phyloP scores from a whole-genome alignment of 306 rosid species.

The Dryas octopetala region DNA sequence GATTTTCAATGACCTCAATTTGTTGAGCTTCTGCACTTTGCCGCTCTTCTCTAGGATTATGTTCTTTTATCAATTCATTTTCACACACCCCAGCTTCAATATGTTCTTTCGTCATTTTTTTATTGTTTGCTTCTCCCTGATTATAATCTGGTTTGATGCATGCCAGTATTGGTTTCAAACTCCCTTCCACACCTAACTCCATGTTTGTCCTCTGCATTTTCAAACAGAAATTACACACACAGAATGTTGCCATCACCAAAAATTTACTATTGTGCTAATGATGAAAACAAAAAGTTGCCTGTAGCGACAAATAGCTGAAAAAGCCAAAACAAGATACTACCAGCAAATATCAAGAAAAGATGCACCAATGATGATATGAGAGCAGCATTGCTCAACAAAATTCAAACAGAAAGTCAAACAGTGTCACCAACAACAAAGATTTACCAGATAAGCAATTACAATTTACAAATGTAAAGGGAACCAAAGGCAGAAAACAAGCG shows the following conservation, averaged over 20 bases:
- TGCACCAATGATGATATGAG: too few species aligned
- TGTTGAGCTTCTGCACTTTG: background rate
- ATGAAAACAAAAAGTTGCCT: background rate
- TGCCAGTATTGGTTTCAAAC: background rate
- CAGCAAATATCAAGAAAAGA: background rate
- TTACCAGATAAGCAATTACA: background rate
- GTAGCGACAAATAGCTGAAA: background rate
- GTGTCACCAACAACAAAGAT: background rate
- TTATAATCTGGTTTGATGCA: background rate
- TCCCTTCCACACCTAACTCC: background rate
- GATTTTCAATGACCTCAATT: too few species aligned
- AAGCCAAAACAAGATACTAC: background rate
- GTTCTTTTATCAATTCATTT: background rate
- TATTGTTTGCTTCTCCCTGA: background rate
- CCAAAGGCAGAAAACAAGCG: background rate
- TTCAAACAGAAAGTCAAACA: background rate
- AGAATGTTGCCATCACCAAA: background rate
- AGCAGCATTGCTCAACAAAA: background rate
- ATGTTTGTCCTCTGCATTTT: conserved; percentile 12
- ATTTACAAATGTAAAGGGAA: background rate
- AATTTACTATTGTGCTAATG: background rate
- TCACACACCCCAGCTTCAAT: background rate
- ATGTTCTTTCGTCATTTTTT: background rate
- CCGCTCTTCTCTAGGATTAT: background rate
- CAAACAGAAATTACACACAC: background rate